These are phyloP conservation scores for Zygoascus ofunaensis DNA, from an alignment of 805 yeast species.

Conservation along the genomic window DNA sequence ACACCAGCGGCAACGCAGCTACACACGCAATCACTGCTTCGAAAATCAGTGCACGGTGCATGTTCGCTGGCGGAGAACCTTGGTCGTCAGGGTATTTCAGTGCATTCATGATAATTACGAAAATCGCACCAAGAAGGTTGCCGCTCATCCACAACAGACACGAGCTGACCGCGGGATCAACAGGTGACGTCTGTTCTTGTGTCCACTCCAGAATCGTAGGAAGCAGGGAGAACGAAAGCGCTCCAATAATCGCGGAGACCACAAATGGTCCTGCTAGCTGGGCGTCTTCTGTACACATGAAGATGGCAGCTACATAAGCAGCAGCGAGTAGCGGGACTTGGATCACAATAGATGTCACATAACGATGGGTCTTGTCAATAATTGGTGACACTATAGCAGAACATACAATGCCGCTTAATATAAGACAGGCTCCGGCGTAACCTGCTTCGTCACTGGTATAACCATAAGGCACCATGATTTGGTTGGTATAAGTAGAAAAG, in stretches of 20 bases:
- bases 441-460: conserved; percentile 28
- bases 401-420: conserved; percentile 25
- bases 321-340: conserved; percentile 24
- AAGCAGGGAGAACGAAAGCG: conserved; percentile 24
- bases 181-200: conserved; percentile 29
- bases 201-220: conserved; percentile 27
- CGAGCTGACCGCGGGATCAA: conserved; percentile 25
- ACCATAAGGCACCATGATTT: conserved; percentile 28
- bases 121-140: conserved; percentile 26
- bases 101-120: conserved; percentile 27
- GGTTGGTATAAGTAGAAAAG: conserved; percentile 24
- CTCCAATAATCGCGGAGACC: conserved; percentile 25
- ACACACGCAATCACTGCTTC: conserved; percentile 26
- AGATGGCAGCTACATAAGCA: conserved; percentile 25
- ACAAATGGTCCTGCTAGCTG: conserved; percentile 26
- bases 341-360: conserved; percentile 15
- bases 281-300: conserved; percentile 21
- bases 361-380: conserved; percentile 23
- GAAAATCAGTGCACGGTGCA: conserved; percentile 26
- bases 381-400: conserved; percentile 25
- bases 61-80: conserved; percentile 27
- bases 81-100: conserved; percentile 19
- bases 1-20: conserved; percentile 20
- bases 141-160: conserved; percentile 27
- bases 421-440: conserved; percentile 26